Evolutionary conservation across 2,329 filamentous ascomycete species (phyloP), one percentile per base, ranked within the genome.

Genomic region (Beauveria sp.): DNA sequence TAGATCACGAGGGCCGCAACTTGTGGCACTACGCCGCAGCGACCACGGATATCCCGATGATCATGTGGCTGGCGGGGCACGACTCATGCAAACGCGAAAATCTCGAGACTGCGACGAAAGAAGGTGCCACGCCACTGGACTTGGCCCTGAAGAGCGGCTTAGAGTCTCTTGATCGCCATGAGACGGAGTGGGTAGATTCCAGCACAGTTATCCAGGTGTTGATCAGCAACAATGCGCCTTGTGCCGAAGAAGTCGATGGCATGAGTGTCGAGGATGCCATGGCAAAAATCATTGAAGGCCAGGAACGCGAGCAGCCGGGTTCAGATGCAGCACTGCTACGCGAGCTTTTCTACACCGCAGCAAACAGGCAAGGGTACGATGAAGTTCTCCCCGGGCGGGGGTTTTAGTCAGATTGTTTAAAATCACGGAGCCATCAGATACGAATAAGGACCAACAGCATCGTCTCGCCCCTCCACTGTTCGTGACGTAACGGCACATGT

Each of bases 21-120:
- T 70, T 77, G 12, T 77, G 75, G 75, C 75, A 77, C 60, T 68
- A 71, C 12, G 70, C 69, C 2, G 74, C 73, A 1, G 70, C 70
- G 8, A 73, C 72, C 2, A 69, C 70, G 22, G 74, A 75, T 42
- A 45, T 61, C 1, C 34, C 28, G 0, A 59, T 74, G 5, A 64
- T 76, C 22, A 60, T 66, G 14, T 74, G 68, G 65, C 68, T 78
- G 1, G 63, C 66, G 43, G 52, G 64, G 2, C 61, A 71, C 9
- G 75, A 77, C 54, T 66, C 71, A 3, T 46, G 55, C 22, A 70
- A 65, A 30, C 46, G 64, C 2, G 49, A 65, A 9, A 75, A 75
- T 58, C 60, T 76, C 18, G 62, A 51, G 8, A 65, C 60, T 1
- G 38, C 58, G 1, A 70, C 64, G 24, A 62, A 58, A 1, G 28